Base-by-base conservation (phyloP, 768 basidiomycete species). In the Tricholoma bakamatsutake region DNA sequence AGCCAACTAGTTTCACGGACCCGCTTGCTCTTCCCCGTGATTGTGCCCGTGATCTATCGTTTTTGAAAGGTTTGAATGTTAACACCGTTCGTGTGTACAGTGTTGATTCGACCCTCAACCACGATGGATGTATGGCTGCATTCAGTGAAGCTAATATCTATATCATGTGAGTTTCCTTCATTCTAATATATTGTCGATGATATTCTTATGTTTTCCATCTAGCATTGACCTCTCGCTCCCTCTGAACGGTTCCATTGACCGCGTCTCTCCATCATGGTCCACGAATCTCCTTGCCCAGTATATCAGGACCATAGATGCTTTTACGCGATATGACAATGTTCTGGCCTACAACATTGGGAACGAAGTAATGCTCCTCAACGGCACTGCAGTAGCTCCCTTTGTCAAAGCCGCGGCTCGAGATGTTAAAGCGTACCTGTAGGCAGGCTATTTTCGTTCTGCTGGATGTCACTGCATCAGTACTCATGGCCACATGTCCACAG, bases 361-460 rank as follows among this genome's bases (percentile, higher is more conserved):
- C 64, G 94, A 96, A 71, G 88, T 85, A 31, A 78, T 79, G 24
- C 66, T 76, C 9, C 46, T 72, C 17, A 77, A 79, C 40, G 71
- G 73, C 52, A 90, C 90, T 13, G 74, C 72, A 30, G 82, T 86
- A 9, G 83, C 85, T 13, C 80, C 92, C 5, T 97, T 82, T 68
- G 81, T 97, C 66, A 95, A 94, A 69, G 93, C 93, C 37, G 94
- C 94, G 21, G 91, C 92, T 27, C 84, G 94, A 37, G 94, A 97
- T 67, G 73, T 83, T 60, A 93, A 85, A 67, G 82, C 93, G 6
- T 96, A 93, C 69, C 76, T 97, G 83, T 88, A 59, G 64, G 85
- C 73, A 15, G n/a, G 31, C 5, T 10, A 12, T 27, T 40, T 42
- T 8, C 51, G 21, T 57, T 28, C 50, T 33, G 27, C 55, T 21